Percentiles rank a stretch among this genome's conserved stretches.
Conservation (phyloP, 2,329 filamentous ascomycete species). For the Trichophyton equinum region DNA sequence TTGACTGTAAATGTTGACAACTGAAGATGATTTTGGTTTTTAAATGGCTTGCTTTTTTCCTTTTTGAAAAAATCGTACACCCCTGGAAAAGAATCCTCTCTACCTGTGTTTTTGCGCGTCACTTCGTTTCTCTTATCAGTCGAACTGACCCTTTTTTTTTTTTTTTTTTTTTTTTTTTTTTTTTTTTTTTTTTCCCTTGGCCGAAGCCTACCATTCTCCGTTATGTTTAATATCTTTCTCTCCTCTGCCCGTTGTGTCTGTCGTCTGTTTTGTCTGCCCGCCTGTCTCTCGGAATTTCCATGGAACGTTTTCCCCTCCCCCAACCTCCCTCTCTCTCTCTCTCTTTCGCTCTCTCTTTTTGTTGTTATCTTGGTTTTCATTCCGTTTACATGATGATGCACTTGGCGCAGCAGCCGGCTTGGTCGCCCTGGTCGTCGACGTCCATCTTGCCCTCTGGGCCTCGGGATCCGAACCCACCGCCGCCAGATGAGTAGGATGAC, state of each 20-base stretch:
- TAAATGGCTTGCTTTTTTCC: slow-evolving; percentile 1
- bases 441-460: slow-evolving; percentile 57
- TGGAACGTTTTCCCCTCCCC: too few relatives aligned
- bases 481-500: slow-evolving; percentile 68
- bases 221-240: background rate
- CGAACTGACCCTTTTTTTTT: background rate
- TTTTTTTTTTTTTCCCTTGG: background rate
- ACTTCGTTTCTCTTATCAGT: too few relatives aligned
- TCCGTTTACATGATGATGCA: slow-evolving; percentile 70
- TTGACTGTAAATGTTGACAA: too few relatives aligned
- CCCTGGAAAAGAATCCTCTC: background rate
- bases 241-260: background rate
- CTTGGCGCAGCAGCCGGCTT: slow-evolving; percentile 64
- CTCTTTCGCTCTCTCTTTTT: too few relatives aligned
- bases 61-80: background rate
- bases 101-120: too few relatives aligned
- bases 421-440: slow-evolving; percentile 45
- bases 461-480: slow-evolving; percentile 49
- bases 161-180: background rate
- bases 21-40: too few relatives aligned
- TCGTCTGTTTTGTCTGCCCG: too few relatives aligned
- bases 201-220: background rate
- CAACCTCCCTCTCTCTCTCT: too few relatives aligned
- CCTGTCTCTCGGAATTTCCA: too few relatives aligned
- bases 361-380: background rate